Conservation (phyloP, 2,329 filamentous ascomycete genomes). For the Penicillium sp. region DNA sequence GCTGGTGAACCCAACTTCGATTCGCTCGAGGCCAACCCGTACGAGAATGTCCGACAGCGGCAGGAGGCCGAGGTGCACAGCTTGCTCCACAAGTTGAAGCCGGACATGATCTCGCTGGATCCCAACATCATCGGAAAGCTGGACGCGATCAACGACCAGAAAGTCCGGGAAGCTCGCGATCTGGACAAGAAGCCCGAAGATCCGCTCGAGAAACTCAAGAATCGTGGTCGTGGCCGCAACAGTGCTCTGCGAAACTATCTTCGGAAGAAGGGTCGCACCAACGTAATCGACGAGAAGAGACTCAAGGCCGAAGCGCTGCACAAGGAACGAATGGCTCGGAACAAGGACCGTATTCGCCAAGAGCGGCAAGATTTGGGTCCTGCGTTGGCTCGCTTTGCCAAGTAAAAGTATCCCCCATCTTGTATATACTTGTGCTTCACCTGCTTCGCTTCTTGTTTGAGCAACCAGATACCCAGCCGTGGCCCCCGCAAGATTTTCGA, state of each 20-base stretch:
- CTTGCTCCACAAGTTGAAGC: conserved; percentile 87
- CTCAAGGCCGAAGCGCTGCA: conserved; percentile 78
- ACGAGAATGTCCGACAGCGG: conserved; percentile 86
- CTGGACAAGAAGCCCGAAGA: conserved; percentile 65
- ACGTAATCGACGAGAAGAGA: conserved; percentile 93
- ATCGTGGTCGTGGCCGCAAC: conserved; percentile 82
- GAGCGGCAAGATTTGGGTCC: conserved; percentile 75
- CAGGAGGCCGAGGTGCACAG: conserved; percentile 87
- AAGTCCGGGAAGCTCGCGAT: conserved; percentile 70
- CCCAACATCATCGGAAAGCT: conserved; percentile 87
- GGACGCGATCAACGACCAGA: conserved; percentile 71
- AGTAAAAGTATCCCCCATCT: conserved; percentile 45
- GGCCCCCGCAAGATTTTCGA: conserved; percentile 12
- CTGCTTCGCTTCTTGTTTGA: conserved; percentile 14
- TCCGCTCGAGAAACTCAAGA: conserved; percentile 56
- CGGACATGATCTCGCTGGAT: conserved; percentile 94
- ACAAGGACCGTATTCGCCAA: conserved; percentile 60
- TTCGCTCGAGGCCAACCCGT: conserved; percentile 87
- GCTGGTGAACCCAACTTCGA: conserved; percentile 98
- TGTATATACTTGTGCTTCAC: conserved; percentile 4
- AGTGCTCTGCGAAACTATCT: conserved; percentile 80
- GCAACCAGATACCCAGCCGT: conserved; percentile 23
- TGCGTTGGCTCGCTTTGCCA: conserved; percentile 76
- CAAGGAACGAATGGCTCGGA: conserved; percentile 60
- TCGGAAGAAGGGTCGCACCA: conserved; percentile 85